A percentile compares a stretch with the other conserved stretches of the same genome.
Evolutionary conservation across 164 flowering plant species (phyloP).

Genomic region (Tetracentron sinense): DNA sequence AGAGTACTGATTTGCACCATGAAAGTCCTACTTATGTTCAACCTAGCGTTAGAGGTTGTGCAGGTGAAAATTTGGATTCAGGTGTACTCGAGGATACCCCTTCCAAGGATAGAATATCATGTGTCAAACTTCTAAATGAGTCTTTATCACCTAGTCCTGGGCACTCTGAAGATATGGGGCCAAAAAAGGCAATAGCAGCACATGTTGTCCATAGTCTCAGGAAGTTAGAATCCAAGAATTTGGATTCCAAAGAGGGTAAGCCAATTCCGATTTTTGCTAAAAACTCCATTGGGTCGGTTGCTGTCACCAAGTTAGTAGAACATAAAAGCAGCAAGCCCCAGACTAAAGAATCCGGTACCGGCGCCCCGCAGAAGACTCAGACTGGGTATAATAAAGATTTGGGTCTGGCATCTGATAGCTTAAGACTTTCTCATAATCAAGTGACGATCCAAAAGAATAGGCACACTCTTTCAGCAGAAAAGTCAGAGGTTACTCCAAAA

Average conservation of each 20-base stretch:
- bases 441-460: slow-evolving; percentile 34
- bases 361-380: slow-evolving; percentile 30
- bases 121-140: slow-evolving; percentile 15
- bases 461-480: slow-evolving; percentile 40
- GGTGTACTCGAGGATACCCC: slow-evolving; percentile 14
- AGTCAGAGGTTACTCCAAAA: slow-evolving; percentile 40
- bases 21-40: slow-evolving; percentile 22
- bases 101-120: slow-evolving; percentile 21
- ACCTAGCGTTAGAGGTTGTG: slow-evolving; percentile 15
- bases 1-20: slow-evolving; percentile 11
- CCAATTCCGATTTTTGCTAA: slow-evolving; percentile 30
- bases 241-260: slow-evolving; percentile 29
- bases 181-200: slow-evolving; percentile 17
- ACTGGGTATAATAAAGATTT: slow-evolving; percentile 30
- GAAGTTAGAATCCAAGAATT: slow-evolving; percentile 32
- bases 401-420: slow-evolving; percentile 29
- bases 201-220: slow-evolving; percentile 26
- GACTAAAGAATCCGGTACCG: slow-evolving; percentile 30
- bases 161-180: slow-evolving; percentile 35
- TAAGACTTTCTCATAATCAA: slow-evolving; percentile 35
- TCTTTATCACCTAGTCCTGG: slow-evolving; percentile 22
- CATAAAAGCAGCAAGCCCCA: slow-evolving; percentile 31
- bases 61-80: slow-evolving; percentile 15
- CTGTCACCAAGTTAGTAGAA: slow-evolving; percentile 29
- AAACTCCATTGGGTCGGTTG: slow-evolving; percentile 30